These are phyloP conservation scores for Tolypocladium album DNA, from an alignment of 2,329 filamentous ascomycete species.

Conservation along the genomic window DNA sequence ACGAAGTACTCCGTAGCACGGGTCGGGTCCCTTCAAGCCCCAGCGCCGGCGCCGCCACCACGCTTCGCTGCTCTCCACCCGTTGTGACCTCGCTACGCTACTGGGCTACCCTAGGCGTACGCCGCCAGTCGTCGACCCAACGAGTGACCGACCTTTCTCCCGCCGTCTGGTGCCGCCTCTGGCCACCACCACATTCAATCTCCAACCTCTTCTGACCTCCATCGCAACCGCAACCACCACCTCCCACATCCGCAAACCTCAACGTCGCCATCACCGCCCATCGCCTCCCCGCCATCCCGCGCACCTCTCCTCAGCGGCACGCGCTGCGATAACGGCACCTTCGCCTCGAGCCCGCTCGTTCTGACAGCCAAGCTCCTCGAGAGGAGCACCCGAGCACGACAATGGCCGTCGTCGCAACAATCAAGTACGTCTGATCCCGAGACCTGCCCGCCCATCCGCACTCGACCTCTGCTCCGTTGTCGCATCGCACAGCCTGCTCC, in stretches of 20 bases:
- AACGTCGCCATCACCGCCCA: background rate
- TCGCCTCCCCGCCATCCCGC: conserved; percentile 2
- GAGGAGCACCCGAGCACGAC: conserved; percentile 26
- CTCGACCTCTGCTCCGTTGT: background rate
- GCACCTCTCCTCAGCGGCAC: conserved; percentile 7
- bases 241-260: conserved; percentile 1
- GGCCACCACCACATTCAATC: background rate
- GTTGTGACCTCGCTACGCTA: background rate
- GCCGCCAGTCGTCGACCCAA: background rate
- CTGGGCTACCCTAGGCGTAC: background rate
- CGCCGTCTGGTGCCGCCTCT: background rate
- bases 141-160: background rate
- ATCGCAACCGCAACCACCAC: conserved; percentile 1
- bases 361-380: conserved; percentile 19
- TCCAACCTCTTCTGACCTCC: background rate
- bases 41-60: background rate
- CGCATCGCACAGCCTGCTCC: background rate
- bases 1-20: background rate
- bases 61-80: background rate
- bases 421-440: conserved; percentile 40
- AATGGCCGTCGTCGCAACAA: conserved; percentile 53
- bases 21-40: background rate
- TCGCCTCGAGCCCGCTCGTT: background rate
- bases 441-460: conserved; percentile 4
- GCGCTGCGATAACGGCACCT: conserved; percentile 11